Conservation (phyloP, 2,329 filamentous ascomycete species). For the Alternaria solani region DNA sequence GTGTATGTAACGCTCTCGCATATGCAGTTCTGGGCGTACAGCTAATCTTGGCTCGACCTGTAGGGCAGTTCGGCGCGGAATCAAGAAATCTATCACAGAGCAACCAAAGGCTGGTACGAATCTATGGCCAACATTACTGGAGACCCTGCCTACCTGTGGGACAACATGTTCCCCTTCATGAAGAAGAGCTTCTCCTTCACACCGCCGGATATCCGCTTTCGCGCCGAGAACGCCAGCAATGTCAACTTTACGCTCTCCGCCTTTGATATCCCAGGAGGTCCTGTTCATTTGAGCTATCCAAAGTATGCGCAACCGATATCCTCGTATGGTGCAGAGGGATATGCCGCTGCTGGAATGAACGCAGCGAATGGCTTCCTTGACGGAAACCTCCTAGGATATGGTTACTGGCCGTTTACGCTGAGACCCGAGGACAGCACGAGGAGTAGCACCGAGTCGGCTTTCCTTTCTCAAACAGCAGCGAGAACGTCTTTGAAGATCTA, state of each 20-base stretch:
- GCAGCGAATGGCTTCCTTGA: slow-evolving; percentile 12
- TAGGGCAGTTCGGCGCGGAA: slow-evolving; percentile 34
- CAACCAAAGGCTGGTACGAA: slow-evolving; percentile 19
- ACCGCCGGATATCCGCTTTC: slow-evolving; percentile 23
- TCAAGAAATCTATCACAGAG: slow-evolving; percentile 33
- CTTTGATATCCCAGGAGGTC: slow-evolving; percentile 12
- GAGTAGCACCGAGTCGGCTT: slow-evolving; percentile 14
- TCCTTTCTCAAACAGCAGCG: slow-evolving; percentile 8
- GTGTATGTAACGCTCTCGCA: slow-evolving; percentile 10
- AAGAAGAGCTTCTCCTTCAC: slow-evolving; percentile 40
- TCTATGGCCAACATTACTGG: slow-evolving; percentile 28
- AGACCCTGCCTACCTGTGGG: slow-evolving; percentile 36
- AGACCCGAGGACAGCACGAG: slow-evolving; percentile 13
- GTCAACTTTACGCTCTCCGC: slow-evolving; percentile 17
- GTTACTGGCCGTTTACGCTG: slow-evolving; percentile 15
- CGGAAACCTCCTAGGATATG: slow-evolving; percentile 12
- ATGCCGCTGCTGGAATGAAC: slow-evolving; percentile 10
- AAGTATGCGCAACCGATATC: slow-evolving; percentile 19
- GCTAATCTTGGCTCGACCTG: background rate
- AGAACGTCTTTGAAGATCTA: slow-evolving; percentile 16
- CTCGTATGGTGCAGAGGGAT: slow-evolving; percentile 16
- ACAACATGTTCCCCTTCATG: slow-evolving; percentile 36
- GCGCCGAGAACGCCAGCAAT: slow-evolving; percentile 8
- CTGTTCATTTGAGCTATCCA: slow-evolving; percentile 17
- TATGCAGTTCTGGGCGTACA: background rate